Conservation (phyloP, 1,284 basidiomycete genomes). For the Takashimella tepidaria region DNA sequence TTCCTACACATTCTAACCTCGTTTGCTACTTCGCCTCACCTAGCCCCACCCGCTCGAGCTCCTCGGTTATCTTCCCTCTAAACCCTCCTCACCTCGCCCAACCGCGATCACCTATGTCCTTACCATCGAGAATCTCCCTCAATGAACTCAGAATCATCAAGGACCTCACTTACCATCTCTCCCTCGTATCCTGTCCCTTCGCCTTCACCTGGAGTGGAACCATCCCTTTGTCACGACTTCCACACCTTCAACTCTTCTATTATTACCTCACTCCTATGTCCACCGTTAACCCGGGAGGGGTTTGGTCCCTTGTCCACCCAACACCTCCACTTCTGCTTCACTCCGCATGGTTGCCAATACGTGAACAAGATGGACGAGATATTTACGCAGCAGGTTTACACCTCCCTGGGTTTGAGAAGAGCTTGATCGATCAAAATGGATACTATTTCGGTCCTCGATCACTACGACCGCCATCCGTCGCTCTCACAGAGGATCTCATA, state of each 20-base stretch:
- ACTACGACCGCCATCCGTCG: slow-evolving; percentile 18
- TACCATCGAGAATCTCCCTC: too few relatives aligned
- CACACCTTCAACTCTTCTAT: neutral
- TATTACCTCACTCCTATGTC: neutral
- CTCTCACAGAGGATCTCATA: slow-evolving; percentile 12
- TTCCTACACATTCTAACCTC: too few relatives aligned
- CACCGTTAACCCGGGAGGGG: neutral
- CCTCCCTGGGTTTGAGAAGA: slow-evolving; percentile 11
- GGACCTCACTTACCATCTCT: too few relatives aligned
- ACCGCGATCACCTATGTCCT: neutral
- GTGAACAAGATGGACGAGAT: too few relatives aligned
- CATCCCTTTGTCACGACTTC: neutral
- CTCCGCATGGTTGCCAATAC: neutral
- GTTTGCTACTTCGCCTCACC: neutral
- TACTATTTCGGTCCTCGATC: slow-evolving; percentile 14
- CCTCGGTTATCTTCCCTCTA: neutral
- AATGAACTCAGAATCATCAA: too few relatives aligned
- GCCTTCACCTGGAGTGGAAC: neutral
- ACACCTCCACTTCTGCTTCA: too few relatives aligned
- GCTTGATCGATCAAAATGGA: slow-evolving; percentile 9
- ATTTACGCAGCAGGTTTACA: slow-evolving; percentile 8
- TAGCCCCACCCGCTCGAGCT: neutral
- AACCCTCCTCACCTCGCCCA: neutral
- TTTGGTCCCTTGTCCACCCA: neutral
- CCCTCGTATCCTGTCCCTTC: too few relatives aligned